These are phyloP conservation scores for Eucalyptus pauciflora DNA, from an alignment of 345 rosid species.

Conservation along the genomic window DNA sequence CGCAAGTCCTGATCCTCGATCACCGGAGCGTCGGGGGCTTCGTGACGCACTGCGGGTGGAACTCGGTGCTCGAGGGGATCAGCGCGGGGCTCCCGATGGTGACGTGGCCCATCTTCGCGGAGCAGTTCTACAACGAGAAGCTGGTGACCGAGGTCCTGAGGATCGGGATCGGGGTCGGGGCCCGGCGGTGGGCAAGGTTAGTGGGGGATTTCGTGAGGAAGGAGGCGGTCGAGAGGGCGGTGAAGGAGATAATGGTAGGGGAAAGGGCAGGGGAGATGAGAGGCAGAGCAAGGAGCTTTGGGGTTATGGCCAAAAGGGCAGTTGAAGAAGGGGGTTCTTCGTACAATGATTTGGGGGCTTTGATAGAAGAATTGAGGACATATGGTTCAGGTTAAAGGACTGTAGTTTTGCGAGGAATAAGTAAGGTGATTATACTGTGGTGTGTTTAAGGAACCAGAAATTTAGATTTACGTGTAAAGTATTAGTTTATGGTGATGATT, in stretches of 20 bases:
- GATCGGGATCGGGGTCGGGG: conserved; percentile 33
- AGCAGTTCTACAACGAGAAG: conserved; percentile 51
- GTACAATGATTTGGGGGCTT: conserved; percentile 1
- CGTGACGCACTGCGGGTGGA: conserved; percentile 58
- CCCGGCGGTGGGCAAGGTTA: not conserved
- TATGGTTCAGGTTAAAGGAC: not conserved
- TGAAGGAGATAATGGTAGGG: conserved; percentile 23
- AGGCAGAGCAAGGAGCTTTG: conserved; percentile 8
- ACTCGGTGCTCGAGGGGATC: conserved; percentile 42
- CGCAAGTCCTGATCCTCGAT: conserved; percentile 50
- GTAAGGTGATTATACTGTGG: not conserved
- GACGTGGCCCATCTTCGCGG: conserved; percentile 30
- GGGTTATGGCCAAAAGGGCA: conserved; percentile 14
- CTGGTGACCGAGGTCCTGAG: conserved; percentile 21
- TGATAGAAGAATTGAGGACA: conserved; percentile 7
- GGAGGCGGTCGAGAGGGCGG: conserved; percentile 19
- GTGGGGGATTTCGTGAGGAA: conserved; percentile 13
- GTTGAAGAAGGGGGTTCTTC: conserved; percentile 33
- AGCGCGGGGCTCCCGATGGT: conserved; percentile 47
- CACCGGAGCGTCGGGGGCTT: conserved; percentile 44
- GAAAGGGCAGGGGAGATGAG: conserved; percentile 11
- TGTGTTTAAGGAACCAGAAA: not conserved
- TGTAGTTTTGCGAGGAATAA: not conserved
- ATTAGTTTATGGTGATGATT: not conserved
- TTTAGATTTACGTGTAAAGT: not conserved